These are phyloP conservation scores for Paecilomyces dactylethromorphus DNA, from an alignment of 2,329 filamentous ascomycete genomes.

Conservation along the genomic window DNA sequence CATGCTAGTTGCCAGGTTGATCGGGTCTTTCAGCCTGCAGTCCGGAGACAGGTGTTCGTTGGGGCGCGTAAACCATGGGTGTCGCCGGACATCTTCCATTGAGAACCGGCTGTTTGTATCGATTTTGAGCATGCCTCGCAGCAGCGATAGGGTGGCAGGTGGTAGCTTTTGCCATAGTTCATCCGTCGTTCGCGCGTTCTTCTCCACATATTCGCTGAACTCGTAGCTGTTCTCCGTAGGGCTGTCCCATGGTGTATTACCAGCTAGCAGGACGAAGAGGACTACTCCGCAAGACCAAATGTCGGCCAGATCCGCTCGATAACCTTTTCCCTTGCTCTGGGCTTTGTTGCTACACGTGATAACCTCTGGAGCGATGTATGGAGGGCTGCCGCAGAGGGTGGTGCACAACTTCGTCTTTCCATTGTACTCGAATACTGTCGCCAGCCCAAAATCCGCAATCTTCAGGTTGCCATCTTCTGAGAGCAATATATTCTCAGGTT, in stretches of 20 bases:
- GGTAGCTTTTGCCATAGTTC: constrained; percentile 80
- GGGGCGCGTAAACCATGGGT: constrained; percentile 86
- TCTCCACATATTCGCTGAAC: constrained; percentile 78
- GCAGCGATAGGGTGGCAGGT: constrained; percentile 64
- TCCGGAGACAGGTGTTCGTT: constrained; percentile 71
- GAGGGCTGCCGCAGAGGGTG: constrained; percentile 90
- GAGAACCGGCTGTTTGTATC: constrained; percentile 69
- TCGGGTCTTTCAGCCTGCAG: constrained; percentile 69
- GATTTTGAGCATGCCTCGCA: constrained; percentile 89
- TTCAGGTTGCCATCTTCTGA: constrained; percentile 81
- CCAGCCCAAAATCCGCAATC: constrained; percentile 93
- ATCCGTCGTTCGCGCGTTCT: constrained; percentile 74
- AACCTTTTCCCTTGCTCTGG: constrained; percentile 38
- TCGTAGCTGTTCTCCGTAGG: constrained; percentile 82
- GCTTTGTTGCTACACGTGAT: constrained; percentile 49
- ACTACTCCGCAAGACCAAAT: constrained; percentile 98
- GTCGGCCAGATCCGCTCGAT: constrained; percentile 70
- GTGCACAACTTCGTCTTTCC: constrained; percentile 74
- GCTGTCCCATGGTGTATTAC: constrained; percentile 97
- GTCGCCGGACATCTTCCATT: constrained; percentile 78
- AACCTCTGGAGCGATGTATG: constrained; percentile 96
- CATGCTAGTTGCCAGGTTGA: constrained; percentile 89
- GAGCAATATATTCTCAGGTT: constrained; percentile 92
- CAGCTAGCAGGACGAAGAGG: constrained; percentile 89
- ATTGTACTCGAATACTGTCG: constrained; percentile 86